Base-by-base conservation (phyloP, 768 basidiomycete genomes). In the Coprinellus micaceus region DNA sequence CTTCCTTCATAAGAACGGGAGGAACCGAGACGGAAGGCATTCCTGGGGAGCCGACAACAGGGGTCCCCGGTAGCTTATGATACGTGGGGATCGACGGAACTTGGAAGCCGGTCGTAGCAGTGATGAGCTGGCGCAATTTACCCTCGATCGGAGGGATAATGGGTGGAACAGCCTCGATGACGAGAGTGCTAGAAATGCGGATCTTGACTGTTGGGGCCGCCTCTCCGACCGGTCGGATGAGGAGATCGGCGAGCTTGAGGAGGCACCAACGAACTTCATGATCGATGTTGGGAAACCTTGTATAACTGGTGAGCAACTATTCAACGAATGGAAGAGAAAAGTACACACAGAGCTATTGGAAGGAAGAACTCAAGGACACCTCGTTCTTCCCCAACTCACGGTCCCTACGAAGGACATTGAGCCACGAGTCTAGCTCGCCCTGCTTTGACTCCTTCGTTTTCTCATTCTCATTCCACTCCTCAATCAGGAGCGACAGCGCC, bases 211-310 rank as follows among this genome's bases (percentile, higher is more conserved):
- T 94, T 1, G 95, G 95, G 4, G 89, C 76, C 1, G 85, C 79
- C 70, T 98, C 96, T 56, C 91, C 85, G 2, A 85, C 76, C 22
- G 91, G 89, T 51, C 87, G 84, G 61, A 95, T 86, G 41, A 94
- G 80, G 19, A 96, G 78, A 63, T 98, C 96, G 5, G 91, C 92
- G 24, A 97, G 75, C 71, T 98, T 98, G 64, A 98, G 77, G 48
- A 96, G 74, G 60, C 88, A 91, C 84, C 93, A 91, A 45, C 94
- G 87, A 39, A 95, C 89, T 72, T 96, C 91, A 64, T 91, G 81
- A 68, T 97, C 94, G 53, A 85, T 78, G 57, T 88, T 84, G 0
- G 87, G 78, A 29, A 85, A 82, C 29, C 92, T 94, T 57, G 3
- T 28, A 33, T 6, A 13, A 56, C 3, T 58, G 49, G 19, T 56